Percentiles rank a stretch among this genome's conserved stretches.
Conservation (phyloP, 1,284 basidiomycete species). For the Ustanciosporium gigantosporum region DNA sequence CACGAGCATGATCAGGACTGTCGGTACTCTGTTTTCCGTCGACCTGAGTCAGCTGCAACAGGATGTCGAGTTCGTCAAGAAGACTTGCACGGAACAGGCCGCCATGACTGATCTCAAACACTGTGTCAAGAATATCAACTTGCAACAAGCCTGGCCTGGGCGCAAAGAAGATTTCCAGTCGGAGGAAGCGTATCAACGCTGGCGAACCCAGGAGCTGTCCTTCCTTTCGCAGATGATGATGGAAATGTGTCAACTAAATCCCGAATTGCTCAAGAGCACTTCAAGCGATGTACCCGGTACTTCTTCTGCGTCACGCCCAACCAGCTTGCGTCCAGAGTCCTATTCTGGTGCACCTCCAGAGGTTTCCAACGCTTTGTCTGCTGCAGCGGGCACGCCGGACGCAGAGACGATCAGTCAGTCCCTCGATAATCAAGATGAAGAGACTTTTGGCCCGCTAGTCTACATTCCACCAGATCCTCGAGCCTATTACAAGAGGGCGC, state of each 20-base stretch:
- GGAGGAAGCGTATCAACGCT: constrained; percentile 77
- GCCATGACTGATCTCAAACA: constrained; percentile 67
- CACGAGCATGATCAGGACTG: constrained; percentile 63
- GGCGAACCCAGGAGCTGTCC: constrained; percentile 81
- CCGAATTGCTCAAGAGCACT: constrained; percentile 77
- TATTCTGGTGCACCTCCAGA: constrained; percentile 9
- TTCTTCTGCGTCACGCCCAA: constrained; percentile 5
- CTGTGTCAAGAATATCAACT: constrained; percentile 87
- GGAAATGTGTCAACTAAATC: constrained; percentile 82
- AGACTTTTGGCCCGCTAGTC: constrained; percentile 65
- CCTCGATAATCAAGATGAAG: constrained; percentile 36
- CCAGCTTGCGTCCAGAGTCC: constrained; percentile 11
- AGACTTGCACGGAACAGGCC: constrained; percentile 71
- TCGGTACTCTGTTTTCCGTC: constrained; percentile 76
- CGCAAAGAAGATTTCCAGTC: constrained; percentile 82
- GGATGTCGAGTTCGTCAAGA: constrained; percentile 74
- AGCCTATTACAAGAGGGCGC: constrained; percentile 79
- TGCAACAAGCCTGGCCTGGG: constrained; percentile 80
- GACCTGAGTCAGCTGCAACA: constrained; percentile 71
- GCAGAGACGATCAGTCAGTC: constrained; percentile 18
- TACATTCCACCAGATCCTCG: constrained; percentile 88
- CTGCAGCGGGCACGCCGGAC: constrained; percentile 10
- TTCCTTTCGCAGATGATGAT: constrained; percentile 85
- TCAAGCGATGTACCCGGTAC: constrained; percentile 24
- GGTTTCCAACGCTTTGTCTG: constrained; percentile 2